A percentile compares a stretch with the other conserved stretches of the same genome.
phyloP scores from a whole-genome alignment of 2,329 filamentous ascomycete genomes.

The Xylariomycetidae sp. region DNA sequence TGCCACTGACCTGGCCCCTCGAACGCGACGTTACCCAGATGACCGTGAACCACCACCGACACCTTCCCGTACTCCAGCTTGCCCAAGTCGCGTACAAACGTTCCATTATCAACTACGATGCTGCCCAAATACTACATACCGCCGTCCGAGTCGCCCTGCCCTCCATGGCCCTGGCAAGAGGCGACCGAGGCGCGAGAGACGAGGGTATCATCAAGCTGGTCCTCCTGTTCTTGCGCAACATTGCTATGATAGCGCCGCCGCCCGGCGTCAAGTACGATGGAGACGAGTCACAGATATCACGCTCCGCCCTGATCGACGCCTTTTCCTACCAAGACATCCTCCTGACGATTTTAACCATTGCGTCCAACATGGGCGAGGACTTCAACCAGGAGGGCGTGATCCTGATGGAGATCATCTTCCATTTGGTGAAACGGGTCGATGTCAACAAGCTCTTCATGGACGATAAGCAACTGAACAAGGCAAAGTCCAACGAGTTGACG shows the following conservation, averaged over 20 bases:
- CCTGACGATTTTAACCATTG: conserved; percentile 74
- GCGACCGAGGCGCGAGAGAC: conserved; percentile 72
- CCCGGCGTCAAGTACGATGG: conserved; percentile 69
- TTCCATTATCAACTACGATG: conserved; percentile 77
- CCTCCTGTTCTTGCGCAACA: conserved; percentile 82
- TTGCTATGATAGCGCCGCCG: conserved; percentile 76
- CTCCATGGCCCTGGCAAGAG: conserved; percentile 71
- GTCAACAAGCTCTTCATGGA: conserved; percentile 79
- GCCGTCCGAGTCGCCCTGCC: conserved; percentile 77
- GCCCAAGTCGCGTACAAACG: conserved; percentile 88
- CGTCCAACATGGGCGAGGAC: conserved; percentile 90
- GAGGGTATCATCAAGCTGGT: conserved; percentile 89
- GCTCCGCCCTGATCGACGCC: conserved; percentile 80
- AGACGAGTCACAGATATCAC: conserved; percentile 84
- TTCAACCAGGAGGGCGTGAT: conserved; percentile 84
- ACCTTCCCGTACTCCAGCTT: conserved; percentile 82
- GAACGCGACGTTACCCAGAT: conserved; percentile 73
- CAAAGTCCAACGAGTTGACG: conserved; percentile 67
- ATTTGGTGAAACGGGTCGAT: conserved; percentile 85
- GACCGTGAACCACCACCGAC: conserved; percentile 88
- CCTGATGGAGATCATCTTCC: conserved; percentile 88
- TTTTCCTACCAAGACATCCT: conserved; percentile 91
- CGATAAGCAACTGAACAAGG: conserved; percentile 62
- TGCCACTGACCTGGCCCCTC: conserved; percentile 90
- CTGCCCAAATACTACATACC: conserved; percentile 69